Evolutionary conservation across 768 basidiomycete species (phyloP), one percentile per base, ranked within the genome.

Genomic region (Trametes maxima): DNA sequence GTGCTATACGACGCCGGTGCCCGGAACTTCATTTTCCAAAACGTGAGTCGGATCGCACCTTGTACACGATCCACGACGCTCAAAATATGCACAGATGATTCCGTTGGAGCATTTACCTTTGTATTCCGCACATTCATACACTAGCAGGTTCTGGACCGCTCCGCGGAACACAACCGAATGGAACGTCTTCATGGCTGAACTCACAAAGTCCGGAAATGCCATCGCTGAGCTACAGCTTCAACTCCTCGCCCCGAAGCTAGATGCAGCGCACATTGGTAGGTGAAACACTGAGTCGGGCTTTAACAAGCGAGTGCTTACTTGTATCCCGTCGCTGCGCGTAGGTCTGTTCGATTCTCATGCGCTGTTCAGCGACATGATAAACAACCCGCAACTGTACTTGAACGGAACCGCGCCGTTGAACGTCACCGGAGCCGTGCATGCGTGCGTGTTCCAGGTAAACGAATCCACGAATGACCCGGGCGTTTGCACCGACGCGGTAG

Each of bases 21-120:
- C 3, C 77, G 86, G 46, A 86, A 89, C 66, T 87, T 89, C 67
- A 70, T 89, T 50, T 85, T 89, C 75, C 85, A 87, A 64, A 88
- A 87, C 65, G 87, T 86, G 61, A 72, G 83, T 33, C 44, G 24
- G 5, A n/a, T 42, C 16, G 2, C 24, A 4, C 33, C 28, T n/a
- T 3, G 7, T 12, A 2, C 16, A 16, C 1, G 22, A 17, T 16
- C 1, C 16, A 8, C 44, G 42, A 25, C 37, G 28, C 57, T 39
- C 40, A 54, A 13, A 21, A 3, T 22, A 3, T n/a, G 16, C 36
- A 25, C 53, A 77, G 76, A 74, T 78, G 73, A 66, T 77, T 12
- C 76, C 76, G 12, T 68, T 76, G 10, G 63, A 76, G 37, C 54
- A 67, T 12, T 64, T 69, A 1, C 65, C 69, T 1, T 51, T 77